phyloP scores from a whole-genome alignment of 2,329 filamentous ascomycete species.

The Penicillium sp. region DNA sequence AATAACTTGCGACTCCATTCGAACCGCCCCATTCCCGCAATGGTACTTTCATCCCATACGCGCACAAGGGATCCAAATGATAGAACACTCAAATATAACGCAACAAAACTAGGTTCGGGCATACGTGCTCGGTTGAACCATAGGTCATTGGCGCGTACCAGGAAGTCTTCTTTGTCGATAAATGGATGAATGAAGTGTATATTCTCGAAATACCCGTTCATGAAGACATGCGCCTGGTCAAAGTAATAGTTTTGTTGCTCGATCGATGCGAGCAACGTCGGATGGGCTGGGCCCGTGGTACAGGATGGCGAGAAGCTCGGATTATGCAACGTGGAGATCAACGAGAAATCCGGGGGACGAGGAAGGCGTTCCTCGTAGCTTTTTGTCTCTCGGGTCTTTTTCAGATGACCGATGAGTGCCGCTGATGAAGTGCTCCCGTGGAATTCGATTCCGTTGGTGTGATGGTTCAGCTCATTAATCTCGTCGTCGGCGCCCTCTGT shows the following conservation, averaged over 20 bases:
- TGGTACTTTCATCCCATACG: conserved; percentile 43
- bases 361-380: conserved; percentile 14
- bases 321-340: conserved; percentile 49
- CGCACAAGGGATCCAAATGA: conserved; percentile 49
- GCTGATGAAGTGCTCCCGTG: conserved; percentile 51
- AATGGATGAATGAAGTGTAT: conserved; percentile 51
- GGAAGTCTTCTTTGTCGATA: conserved; percentile 48
- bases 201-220: conserved; percentile 50
- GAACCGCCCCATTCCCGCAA: conserved; percentile 46
- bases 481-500: conserved; percentile 36
- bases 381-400: conserved; percentile 30
- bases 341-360: conserved; percentile 31
- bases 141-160: conserved; percentile 44
- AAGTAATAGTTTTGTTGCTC: conserved; percentile 42
- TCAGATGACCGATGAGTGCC: conserved; percentile 45
- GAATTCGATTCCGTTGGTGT: conserved; percentile 49
- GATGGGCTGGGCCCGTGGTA: conserved; percentile 21
- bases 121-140: conserved; percentile 39
- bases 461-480: conserved; percentile 46
- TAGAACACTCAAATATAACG: conserved; percentile 49
- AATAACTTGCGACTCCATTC: conserved; percentile 51
- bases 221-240: conserved; percentile 46
- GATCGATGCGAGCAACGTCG: conserved; percentile 10
- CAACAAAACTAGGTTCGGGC: conserved; percentile 44
- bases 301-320: conserved; percentile 41